phyloP scores from a whole-genome alignment of 495 filamentous ascomycete species.

The Rhizodiscina lignyota region DNA sequence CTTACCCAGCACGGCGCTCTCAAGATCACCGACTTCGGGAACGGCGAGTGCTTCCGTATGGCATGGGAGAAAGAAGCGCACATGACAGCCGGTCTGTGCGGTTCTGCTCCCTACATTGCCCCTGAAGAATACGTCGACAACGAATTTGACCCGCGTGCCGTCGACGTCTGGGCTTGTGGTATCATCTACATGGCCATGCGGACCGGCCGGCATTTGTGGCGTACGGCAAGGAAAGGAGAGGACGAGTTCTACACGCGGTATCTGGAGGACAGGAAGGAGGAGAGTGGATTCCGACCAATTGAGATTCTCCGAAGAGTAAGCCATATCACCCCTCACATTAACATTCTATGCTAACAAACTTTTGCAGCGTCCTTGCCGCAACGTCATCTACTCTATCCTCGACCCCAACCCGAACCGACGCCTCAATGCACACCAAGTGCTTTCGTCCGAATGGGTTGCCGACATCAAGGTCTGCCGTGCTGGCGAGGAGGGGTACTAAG shows the following conservation, averaged over 20 bases:
- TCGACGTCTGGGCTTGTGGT: conserved; percentile 94
- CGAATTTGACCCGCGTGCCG: conserved; percentile 92
- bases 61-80: conserved; percentile 97
- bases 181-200: conserved; percentile 99
- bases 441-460: conserved; percentile 96
- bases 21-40: conserved; percentile 98
- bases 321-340: too few relatives aligned
- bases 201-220: conserved; percentile 89
- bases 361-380: too few relatives aligned
- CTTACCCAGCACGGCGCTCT: conserved; percentile 85
- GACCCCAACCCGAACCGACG: conserved; percentile 87
- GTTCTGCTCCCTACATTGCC: conserved; percentile 92
- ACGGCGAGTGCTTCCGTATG: conserved; percentile 99
- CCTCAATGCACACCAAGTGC: conserved; percentile 87
- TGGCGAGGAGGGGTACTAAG: conserved; percentile 70
- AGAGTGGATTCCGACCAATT: conserved; percentile 90
- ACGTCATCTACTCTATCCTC: conserved; percentile 96
- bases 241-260: conserved; percentile 96
- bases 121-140: conserved; percentile 90
- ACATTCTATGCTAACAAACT: too few relatives aligned
- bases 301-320: conserved; percentile 90
- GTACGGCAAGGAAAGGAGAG: conserved; percentile 85
- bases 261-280: conserved; percentile 75
- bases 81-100: conserved; percentile 94
- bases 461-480: conserved; percentile 94